phyloP scores from a whole-genome alignment of 2,329 filamentous ascomycete species.

The Xylaria sp. region DNA sequence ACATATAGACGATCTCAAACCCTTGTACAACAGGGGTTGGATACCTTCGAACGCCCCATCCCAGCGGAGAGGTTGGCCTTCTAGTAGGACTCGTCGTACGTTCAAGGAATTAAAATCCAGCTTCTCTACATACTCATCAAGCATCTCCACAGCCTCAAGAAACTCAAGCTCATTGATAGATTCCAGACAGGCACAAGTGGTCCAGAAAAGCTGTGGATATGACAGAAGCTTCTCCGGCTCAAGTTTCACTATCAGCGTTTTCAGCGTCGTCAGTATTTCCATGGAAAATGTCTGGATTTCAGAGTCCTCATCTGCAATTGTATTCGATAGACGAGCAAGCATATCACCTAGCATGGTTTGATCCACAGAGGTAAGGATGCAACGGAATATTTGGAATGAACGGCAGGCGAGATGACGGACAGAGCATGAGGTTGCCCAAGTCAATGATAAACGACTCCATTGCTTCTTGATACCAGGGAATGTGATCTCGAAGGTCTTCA shows the following conservation, averaged over 20 bases:
- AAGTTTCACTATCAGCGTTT: slow-evolving; percentile 88
- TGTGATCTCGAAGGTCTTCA: slow-evolving; percentile 84
- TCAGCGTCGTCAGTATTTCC: slow-evolving; percentile 94
- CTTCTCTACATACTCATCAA: slow-evolving; percentile 85
- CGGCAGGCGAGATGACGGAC: slow-evolving; percentile 94
- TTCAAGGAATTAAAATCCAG: slow-evolving; percentile 78
- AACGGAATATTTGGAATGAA: slow-evolving; percentile 97
- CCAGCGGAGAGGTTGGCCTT: slow-evolving; percentile 86
- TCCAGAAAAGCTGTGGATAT: slow-evolving; percentile 99
- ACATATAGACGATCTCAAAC: slow-evolving; percentile 85
- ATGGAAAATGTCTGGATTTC: slow-evolving; percentile 98
- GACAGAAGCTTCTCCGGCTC: slow-evolving; percentile 80
- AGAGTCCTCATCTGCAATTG: slow-evolving; percentile 91
- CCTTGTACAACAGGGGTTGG: slow-evolving; percentile 88
- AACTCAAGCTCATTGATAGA: slow-evolving; percentile 98
- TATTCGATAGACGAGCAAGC: slow-evolving; percentile 94
- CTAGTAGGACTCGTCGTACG: slow-evolving; percentile 76
- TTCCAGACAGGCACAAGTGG: slow-evolving; percentile 93
- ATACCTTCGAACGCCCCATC: slow-evolving; percentile 89
- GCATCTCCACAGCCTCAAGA: slow-evolving; percentile 88
- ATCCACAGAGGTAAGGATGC: slow-evolving; percentile 89
- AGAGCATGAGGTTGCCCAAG: slow-evolving; percentile 96
- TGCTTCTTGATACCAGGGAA: slow-evolving; percentile 89
- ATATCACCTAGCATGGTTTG: slow-evolving; percentile 97
- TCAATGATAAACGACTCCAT: slow-evolving; percentile 89